A percentile compares a stretch with the other conserved stretches of the same genome.
Conservation (phyloP, 371 early-diverging fungal genomes). For the Rhizopus arrhizus region DNA sequence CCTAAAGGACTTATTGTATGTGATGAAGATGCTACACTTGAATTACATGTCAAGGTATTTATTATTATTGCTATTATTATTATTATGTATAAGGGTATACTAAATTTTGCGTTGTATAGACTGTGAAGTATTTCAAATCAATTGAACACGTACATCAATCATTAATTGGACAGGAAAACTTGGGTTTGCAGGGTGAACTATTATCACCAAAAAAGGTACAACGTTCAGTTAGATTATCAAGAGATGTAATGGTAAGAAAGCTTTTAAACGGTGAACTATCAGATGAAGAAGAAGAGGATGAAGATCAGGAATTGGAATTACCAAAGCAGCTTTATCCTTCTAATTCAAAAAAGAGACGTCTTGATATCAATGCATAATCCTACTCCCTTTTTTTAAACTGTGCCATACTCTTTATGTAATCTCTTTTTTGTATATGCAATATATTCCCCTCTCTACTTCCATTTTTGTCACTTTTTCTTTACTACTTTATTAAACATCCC, state of each 20-base stretch:
- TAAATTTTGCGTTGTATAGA: constrained; percentile 30
- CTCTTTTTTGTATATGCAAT: too few species aligned
- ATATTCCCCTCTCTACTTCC: too few species aligned
- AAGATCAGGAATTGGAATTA: constrained; percentile 7
- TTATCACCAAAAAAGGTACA: constrained; percentile 24
- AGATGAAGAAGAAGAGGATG: constrained; percentile 19
- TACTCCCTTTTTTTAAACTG: neutral
- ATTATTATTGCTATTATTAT: constrained; percentile 65
- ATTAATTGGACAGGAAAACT: constrained; percentile 77
- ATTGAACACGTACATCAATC: constrained; percentile 86
- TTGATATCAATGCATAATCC: constrained; percentile 8
- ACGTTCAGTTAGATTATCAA: constrained; percentile 16
- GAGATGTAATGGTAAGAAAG: constrained; percentile 28
- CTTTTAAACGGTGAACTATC: constrained; percentile 16
- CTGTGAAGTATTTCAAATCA: constrained; percentile 86
- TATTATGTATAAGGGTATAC: constrained; percentile 13
- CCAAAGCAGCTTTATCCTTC: constrained; percentile 9
- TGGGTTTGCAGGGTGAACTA: constrained; percentile 72
- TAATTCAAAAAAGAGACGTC: constrained; percentile 22
- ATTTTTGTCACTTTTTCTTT: too few species aligned
- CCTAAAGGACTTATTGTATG: constrained; percentile 88
- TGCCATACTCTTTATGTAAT: neutral
- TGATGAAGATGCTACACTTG: constrained; percentile 89
- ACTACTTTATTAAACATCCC: too few species aligned
- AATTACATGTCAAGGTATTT: constrained; percentile 83